Evolutionary conservation across 2,329 filamentous ascomycete species (phyloP), one percentile per base, ranked within the genome.

Genomic region (Talaromyces islandicus): DNA sequence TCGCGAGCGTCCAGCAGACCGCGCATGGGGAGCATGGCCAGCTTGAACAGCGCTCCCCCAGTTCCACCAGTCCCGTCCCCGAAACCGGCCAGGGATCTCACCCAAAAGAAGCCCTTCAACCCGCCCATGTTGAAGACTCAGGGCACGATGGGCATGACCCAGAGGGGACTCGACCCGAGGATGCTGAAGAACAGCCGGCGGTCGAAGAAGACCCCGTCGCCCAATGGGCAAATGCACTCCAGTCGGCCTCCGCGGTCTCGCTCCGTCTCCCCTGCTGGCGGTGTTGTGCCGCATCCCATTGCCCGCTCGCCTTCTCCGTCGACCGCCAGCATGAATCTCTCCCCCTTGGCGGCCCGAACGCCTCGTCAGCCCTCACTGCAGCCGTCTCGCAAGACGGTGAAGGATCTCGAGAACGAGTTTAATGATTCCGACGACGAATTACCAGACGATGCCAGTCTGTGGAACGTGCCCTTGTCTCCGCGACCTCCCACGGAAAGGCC

Each of bases 371-470:
- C 54, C 30, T 61, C 76, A 17, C 75, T 76, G 73, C 77, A 79
- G 62, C 75, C 74, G 9, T 38, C 73, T 67, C 74, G 78, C 59
- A 81, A 80, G 64, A 74, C 77, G 3, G 62, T 78, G n/a, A 75
- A 78, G 62, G 78, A 81, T 50, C 60, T 81, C 25, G 79, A 81
- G 64, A 77, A 75, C 19, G 79, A 81, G 68, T 81, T 79, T 57
- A 73, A 81, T 64, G 79, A 81, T 61, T 80, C 77, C 1, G 79
- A 81, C 60, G 79, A 81, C 54, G 79, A 81, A 24, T 65, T 81
- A 35, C 79, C 79, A 4, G 79, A 81, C 53, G 78, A 81, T 69
- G 75, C 78, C 10, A 79, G 77, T 63, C 65, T 81, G 9, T 81
- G 77, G 76, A 81, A 81, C 60, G 78, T 81, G 19, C 79, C 79